Conservation (phyloP, 257 asterid species). For the Solanum habrochaites region DNA sequence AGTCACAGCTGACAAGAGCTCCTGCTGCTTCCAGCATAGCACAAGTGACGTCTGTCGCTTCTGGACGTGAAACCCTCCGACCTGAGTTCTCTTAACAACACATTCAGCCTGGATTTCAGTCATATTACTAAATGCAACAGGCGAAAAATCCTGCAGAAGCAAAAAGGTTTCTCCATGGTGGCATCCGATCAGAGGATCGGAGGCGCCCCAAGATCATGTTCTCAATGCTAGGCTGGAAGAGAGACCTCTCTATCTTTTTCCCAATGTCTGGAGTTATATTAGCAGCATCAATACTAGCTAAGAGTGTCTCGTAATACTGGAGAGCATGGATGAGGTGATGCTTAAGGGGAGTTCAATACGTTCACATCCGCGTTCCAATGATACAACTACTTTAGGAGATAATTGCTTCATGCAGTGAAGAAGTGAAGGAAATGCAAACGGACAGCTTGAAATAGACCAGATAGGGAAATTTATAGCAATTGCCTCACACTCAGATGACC, state of each 20-base stretch:
- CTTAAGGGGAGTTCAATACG: conserved; percentile 30
- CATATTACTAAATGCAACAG: conserved; percentile 23
- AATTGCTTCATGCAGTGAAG: conserved; percentile 34
- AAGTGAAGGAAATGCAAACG: conserved; percentile 21
- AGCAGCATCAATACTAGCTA: conserved; percentile 37
- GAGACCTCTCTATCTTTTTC: conserved; percentile 31
- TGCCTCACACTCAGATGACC: conserved; percentile 22
- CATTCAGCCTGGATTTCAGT: conserved; percentile 47
- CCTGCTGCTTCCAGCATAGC: conserved; percentile 36
- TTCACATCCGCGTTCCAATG: conserved; percentile 39
- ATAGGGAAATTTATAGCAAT: conserved; percentile 45
- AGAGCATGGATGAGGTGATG: conserved; percentile 36
- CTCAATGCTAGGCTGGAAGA: conserved; percentile 44
- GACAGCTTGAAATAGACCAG: conserved; percentile 29
- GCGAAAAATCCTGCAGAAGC: conserved; percentile 31
- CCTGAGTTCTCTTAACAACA: conserved; percentile 22
- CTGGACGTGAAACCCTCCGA: conserved; percentile 36
- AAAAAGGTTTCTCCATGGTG: conserved; percentile 29
- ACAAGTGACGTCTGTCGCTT: conserved; percentile 31
- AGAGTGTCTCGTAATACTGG: conserved; percentile 31
- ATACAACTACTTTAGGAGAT: conserved; percentile 32
- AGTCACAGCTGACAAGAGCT: conserved; percentile 29
- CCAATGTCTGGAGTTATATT: conserved; percentile 12
- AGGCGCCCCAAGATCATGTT: conserved; percentile 31
- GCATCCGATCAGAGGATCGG: conserved; percentile 18